Base-by-base conservation (phyloP, 2,329 filamentous ascomycete species). In the Pestalotiopsis sp. region DNA sequence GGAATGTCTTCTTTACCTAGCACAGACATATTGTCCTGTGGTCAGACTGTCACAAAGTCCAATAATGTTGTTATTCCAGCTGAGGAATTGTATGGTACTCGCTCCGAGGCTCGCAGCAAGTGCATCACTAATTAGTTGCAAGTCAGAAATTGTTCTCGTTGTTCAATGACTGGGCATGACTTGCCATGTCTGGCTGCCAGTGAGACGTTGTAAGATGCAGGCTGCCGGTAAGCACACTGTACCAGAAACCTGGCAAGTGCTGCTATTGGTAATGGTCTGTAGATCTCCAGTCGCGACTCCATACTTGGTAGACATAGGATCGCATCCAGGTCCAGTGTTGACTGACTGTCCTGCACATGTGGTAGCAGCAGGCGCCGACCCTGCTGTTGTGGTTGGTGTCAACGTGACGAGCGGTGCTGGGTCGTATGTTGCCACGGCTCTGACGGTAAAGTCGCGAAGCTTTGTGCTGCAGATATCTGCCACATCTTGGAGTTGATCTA, bases 401-500 rank as follows among this genome's bases (percentile, higher is more conserved):
- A 17, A 57, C 12, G 61, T 65, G 6, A 36, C 17, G 5, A 36
- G 60, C 17, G 60, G 67, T 41, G 66, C 66, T 39, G 58, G 7
- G 25, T 56, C 41, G 23, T 63, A 68, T 11, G 41, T 39, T 13
- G 58, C 14, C 9, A 49, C 27, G 25, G 41, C n/a, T 6, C 59
- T 38, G 9, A 58, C 27, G 4, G 60, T 58, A n/a, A 63, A 57
- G n/a, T 68, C 59, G 2, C 25, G 59, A 4, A 63, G 20, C 11
- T 38, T 52, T 3, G 31, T 68, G n/a, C 45, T 38, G 45, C 59
- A 68, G 3, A 64, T 36, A 25, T 68, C 66, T 31, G 39, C 13
- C n/a, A 68, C 49, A n/a, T 68, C 66, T 5, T 64, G 45, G 13
- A 68, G 49, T 38, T 68, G 59, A 27, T 58, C 41, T 3, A 64